These are phyloP conservation scores for Alternaria conjuncta DNA, from an alignment of 2,329 filamentous ascomycete genomes.

Conservation along the genomic window DNA sequence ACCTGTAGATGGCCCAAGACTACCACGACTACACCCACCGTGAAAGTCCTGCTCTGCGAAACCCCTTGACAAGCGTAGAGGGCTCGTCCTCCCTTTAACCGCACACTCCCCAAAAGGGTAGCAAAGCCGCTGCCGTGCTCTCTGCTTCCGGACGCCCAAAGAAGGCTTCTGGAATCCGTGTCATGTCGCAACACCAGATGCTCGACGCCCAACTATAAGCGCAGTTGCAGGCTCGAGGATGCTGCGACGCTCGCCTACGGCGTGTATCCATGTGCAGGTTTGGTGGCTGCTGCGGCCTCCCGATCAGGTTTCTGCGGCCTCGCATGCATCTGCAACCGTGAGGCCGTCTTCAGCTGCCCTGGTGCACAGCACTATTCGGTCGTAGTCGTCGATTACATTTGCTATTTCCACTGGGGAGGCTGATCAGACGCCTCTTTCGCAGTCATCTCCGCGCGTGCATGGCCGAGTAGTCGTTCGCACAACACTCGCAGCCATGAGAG, in stretches of 20 bases:
- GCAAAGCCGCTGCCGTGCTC: conserved; percentile 40
- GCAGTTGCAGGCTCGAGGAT: conserved; percentile 19
- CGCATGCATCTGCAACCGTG: conserved; percentile 33
- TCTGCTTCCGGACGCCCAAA: conserved; percentile 35
- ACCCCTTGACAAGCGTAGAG: conserved; percentile 29
- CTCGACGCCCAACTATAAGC: conserved; percentile 34
- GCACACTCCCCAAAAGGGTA: conserved; percentile 37
- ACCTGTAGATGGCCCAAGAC: conserved; percentile 48
- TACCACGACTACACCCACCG: conserved; percentile 40
- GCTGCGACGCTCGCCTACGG: conserved; percentile 22
- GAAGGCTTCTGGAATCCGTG: conserved; percentile 46
- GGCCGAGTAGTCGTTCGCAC: conserved; percentile 23
- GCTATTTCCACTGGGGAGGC: conserved; percentile 36
- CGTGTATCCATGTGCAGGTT: conserved; percentile 18
- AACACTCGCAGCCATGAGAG: conserved; percentile 32
- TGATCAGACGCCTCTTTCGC: conserved; percentile 36
- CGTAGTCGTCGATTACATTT: conserved; percentile 29
- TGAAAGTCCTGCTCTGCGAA: conserved; percentile 30
- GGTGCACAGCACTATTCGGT: conserved; percentile 18
- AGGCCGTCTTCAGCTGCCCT: conserved; percentile 40
- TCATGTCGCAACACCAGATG: conserved; percentile 33
- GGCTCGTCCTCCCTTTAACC: conserved; percentile 27
- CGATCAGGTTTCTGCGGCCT: conserved; percentile 23
- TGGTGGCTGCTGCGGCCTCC: conserved; percentile 23
- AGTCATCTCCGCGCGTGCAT: conserved; percentile 45